phyloP scores from a whole-genome alignment of 2,329 filamentous ascomycete genomes.

The Aspergillus sp. region DNA sequence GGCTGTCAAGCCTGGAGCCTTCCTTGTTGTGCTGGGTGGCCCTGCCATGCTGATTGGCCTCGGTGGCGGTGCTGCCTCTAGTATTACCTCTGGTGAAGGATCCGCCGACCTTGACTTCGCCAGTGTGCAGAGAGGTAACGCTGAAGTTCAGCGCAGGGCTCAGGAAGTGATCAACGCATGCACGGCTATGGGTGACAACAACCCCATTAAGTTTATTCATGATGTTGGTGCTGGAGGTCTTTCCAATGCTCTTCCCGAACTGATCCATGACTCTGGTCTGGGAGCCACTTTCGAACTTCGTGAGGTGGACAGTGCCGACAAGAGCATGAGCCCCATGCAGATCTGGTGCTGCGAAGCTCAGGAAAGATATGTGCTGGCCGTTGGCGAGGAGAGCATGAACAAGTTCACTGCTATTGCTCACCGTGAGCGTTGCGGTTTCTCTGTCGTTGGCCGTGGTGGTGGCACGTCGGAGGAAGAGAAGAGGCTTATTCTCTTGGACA shows the following conservation, averaged over 20 bases:
- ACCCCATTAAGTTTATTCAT: constrained; percentile 94
- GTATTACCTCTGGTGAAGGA: constrained; percentile 81
- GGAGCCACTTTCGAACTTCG: constrained; percentile 93
- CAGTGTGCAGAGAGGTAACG: constrained; percentile 94
- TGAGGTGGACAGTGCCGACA: constrained; percentile 86
- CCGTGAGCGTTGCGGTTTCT: constrained; percentile 89
- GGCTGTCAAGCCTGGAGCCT: constrained; percentile 81
- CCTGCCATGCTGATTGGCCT: constrained; percentile 98
- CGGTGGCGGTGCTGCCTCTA: constrained; percentile 92
- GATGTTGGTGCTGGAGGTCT: constrained; percentile 93
- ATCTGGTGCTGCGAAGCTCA: constrained; percentile 99
- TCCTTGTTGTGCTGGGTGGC: constrained; percentile 88
- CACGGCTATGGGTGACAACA: constrained; percentile 76
- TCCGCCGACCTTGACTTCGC: constrained; percentile 94
- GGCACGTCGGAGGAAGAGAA: constrained; percentile 66
- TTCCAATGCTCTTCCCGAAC: constrained; percentile 80
- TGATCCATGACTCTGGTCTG: constrained; percentile 88
- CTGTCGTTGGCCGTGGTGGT: constrained; percentile 79
- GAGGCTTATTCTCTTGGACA: constrained; percentile 77
- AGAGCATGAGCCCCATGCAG: constrained; percentile 89
- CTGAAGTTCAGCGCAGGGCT: constrained; percentile 90
- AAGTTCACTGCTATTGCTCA: constrained; percentile 68
- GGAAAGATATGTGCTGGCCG: constrained; percentile 89
- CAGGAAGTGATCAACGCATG: constrained; percentile 99
- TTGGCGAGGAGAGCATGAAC: constrained; percentile 79